phyloP scores from a whole-genome alignment of 2,329 filamentous ascomycete genomes.

The Fusarium marasasianum region DNA sequence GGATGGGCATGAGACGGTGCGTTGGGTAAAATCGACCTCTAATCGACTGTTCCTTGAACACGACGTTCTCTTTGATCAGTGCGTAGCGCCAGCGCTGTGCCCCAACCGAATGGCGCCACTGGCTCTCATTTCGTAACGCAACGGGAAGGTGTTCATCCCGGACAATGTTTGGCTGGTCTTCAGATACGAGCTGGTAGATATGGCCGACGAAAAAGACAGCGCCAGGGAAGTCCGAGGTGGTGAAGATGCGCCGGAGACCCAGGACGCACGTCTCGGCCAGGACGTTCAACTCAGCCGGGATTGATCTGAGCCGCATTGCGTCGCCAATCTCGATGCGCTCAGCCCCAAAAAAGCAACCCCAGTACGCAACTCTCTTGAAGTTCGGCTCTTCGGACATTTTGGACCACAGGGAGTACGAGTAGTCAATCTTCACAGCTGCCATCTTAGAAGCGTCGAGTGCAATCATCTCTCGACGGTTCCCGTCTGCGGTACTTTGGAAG shows the following conservation, averaged over 20 bases:
- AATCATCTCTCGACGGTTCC: slow-evolving; percentile 52
- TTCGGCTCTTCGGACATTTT: slow-evolving; percentile 45
- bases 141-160: slow-evolving; percentile 53
- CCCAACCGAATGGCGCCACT: slow-evolving; percentile 51
- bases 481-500: slow-evolving; percentile 48
- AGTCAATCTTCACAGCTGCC: slow-evolving; percentile 59
- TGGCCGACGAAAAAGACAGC: slow-evolving; percentile 54
- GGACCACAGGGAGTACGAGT: slow-evolving; percentile 60
- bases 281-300: slow-evolving; percentile 50
- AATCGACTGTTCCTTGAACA: slow-evolving; percentile 58
- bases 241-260: slow-evolving; percentile 54
- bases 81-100: slow-evolving; percentile 50
- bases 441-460: slow-evolving; percentile 62
- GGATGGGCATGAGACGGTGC: slow-evolving; percentile 60
- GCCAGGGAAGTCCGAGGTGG: slow-evolving; percentile 48
- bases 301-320: slow-evolving; percentile 58
- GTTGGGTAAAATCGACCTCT: slow-evolving; percentile 68
- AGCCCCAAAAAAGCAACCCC: slow-evolving; percentile 61
- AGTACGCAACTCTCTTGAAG: slow-evolving; percentile 51
- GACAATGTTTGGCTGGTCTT: slow-evolving; percentile 43
- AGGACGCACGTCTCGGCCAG: slow-evolving; percentile 47
- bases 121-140: slow-evolving; percentile 52
- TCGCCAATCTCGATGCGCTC: slow-evolving; percentile 60
- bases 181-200: slow-evolving; percentile 50
- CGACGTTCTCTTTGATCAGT: slow-evolving; percentile 56